phyloP scores from a whole-genome alignment of 75 land plant species.

The Cryptomeria japonica region DNA sequence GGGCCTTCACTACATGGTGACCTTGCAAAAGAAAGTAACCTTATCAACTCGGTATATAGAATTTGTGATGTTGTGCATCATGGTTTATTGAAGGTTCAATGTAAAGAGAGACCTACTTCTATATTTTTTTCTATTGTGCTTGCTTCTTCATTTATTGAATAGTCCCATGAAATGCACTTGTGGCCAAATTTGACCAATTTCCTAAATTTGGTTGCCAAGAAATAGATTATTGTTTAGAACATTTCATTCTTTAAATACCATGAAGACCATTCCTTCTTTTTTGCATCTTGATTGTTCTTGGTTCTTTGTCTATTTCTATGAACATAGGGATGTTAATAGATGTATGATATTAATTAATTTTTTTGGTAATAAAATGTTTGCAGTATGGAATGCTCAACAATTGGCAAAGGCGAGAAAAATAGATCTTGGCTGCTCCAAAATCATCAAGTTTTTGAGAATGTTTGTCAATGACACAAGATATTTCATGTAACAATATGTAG shows the following conservation, averaged over 20 bases:
- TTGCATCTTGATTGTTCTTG: neutral
- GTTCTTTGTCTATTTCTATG: neutral
- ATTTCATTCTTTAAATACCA: neutral
- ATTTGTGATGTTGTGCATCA: neutral
- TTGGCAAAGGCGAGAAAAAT: conserved; percentile 60
- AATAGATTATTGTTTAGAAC: conserved; percentile 57
- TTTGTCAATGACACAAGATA: too few relatives aligned
- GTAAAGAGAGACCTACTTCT: neutral
- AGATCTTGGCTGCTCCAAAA: too few relatives aligned
- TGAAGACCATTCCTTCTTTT: too few relatives aligned
- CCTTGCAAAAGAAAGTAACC: conserved; percentile 76
- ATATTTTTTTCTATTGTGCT: neutral
- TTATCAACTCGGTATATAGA: neutral
- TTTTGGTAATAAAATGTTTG: neutral
- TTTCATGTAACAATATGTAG: too few relatives aligned
- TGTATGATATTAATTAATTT: neutral
- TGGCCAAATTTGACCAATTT: conserved; percentile 78
- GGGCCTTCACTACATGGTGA: conserved; percentile 99
- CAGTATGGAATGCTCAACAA: conserved; percentile 31
- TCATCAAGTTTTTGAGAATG: too few relatives aligned
- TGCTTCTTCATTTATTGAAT: neutral
- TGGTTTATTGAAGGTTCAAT: neutral
- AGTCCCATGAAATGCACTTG: conserved; percentile 90
- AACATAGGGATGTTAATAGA: neutral
- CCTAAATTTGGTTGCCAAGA: conserved; percentile 78